Base-by-base conservation (phyloP, 768 basidiomycete species). In the Cystofilobasidium macerans region DNA sequence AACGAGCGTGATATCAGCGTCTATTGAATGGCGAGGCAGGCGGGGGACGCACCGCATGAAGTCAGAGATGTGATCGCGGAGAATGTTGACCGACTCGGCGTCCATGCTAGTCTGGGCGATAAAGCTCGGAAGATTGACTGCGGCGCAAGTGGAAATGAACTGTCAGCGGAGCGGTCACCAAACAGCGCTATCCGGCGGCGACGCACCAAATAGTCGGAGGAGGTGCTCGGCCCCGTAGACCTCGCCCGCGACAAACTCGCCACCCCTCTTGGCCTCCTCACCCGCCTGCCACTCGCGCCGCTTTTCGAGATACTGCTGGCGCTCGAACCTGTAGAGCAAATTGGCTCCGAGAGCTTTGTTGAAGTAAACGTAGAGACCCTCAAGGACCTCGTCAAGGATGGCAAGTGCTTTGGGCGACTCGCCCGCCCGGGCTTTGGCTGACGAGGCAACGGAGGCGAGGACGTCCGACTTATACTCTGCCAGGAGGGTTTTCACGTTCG, bases 221-320 rank as follows among this genome's bases (percentile, higher is more conserved):
- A 99, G 75, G 76, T 99, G 95, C 73, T 98, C 94, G 8, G 89
- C 92, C 0, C 94, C 95, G 72, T 98, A 98, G 9, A 97, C 81
- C 60, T 82, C 78, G 73, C 88, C 90, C 86, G 95, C 89, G 71
- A 89, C 85, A 75, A 84, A 86, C 73, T 89, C 88, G 69, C 84
- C 79, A 7, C 79, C 82, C 14, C 85, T 79, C 58, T 81, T 77
- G 32, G 88, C 86, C 58, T 84, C 71, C 14, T 70, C 69, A 81
- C 57, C 42, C 0, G 80, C 89, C 69, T 85, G 83, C 70, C 85
- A 88, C 69, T 77, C 76, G 71, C 85, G 84, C 51, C 87, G 82
- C 28, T 89, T 81, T 57, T 86, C 84, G 7, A 86, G 85, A 69
- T 94, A 97, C 75, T 98, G 93, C 8, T 84, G 84, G n/a, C 94